Evolutionary conservation across 169 alveolate species (phyloP).

Genomic region (Babesia bovis): DNA sequence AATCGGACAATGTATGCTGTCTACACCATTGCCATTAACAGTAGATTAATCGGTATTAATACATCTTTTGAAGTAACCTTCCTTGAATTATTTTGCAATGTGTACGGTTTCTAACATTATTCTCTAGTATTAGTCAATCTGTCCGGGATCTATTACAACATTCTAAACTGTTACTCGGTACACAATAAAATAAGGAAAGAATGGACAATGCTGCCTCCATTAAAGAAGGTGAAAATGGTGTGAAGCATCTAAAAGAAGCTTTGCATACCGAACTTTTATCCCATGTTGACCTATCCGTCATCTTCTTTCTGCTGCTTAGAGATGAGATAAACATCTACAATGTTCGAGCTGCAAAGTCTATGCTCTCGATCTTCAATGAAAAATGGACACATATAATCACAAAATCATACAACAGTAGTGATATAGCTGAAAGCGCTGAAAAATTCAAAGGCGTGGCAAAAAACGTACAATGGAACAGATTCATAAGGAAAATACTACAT

Average conservation of each 20-base stretch:
- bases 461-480: conserved; percentile 23
- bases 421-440: neutral
- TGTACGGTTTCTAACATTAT: too few species aligned
- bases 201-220: neutral
- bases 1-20: too few species aligned
- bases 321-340: conserved; percentile 60
- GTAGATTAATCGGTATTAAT: too few species aligned
- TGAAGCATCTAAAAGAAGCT: conserved; percentile 37
- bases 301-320: conserved; percentile 60
- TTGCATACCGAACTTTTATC: conserved; percentile 61
- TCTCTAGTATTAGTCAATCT: too few species aligned
- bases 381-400: neutral
- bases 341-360: conserved; percentile 24
- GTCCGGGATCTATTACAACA: too few species aligned
- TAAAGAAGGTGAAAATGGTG: neutral
- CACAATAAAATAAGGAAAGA: neutral
- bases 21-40: too few species aligned
- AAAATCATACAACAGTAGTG: neutral
- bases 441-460: conserved; percentile 11
- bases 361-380: conserved; percentile 14
- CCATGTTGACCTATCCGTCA: conserved; percentile 67
- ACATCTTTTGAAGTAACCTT: too few species aligned
- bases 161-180: too few species aligned
- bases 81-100: too few species aligned
- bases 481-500: neutral